Base-by-base conservation (phyloP, 202 grass and related monocot genomes). In the Tripidium arundinaceum region DNA sequence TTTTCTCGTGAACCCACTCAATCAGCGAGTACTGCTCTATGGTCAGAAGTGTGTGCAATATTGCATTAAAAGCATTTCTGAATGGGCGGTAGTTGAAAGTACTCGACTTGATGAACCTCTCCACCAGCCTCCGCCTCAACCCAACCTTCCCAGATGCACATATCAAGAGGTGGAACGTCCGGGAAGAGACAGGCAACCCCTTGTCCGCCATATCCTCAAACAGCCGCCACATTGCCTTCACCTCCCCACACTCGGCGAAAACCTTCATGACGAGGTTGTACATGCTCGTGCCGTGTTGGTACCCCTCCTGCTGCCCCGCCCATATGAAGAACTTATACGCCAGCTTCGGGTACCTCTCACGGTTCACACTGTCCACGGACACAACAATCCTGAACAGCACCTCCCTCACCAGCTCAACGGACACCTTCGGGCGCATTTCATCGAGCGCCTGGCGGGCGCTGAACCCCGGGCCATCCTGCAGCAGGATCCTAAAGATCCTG, bases 221-320 rank as follows among this genome's bases (percentile, higher is more conserved):
- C 68, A 98, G 63, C 24, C 82, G 12, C 92, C 94, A 91, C 92
- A 98, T 91, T 2, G 92, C 94, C 72, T 91, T 94, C 67, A 98
- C 77, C 84, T 94, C 90, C n/a, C 86, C 79, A 21, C 90, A 90
- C 76, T 94, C 47, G 1, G 94, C 84, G 26, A 93, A 98, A 49
- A 98, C 75, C 81, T 98, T 94, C 81, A 94, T 83, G 15, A 87
- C 87, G 61, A 92, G 79, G 83, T 98, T 94, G 84, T 94, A 98
- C 71, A 85, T 92, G 68, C 81, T 82, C 0, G 88, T 85, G 39
- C 62, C 72, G 18, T 98, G 92, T 34, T 8, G 81, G 64, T 86
- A 94, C 34, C 87, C 78, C 41, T 83, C 70, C 84, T 94, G 94
- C 70, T 93, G 83, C 47, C 88, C 87, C 12, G 92, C 87, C 94